A percentile compares a stretch with the other conserved stretches of the same genome.
Conservation (phyloP, 495 filamentous ascomycete genomes). For the Penicillium coffeae region DNA sequence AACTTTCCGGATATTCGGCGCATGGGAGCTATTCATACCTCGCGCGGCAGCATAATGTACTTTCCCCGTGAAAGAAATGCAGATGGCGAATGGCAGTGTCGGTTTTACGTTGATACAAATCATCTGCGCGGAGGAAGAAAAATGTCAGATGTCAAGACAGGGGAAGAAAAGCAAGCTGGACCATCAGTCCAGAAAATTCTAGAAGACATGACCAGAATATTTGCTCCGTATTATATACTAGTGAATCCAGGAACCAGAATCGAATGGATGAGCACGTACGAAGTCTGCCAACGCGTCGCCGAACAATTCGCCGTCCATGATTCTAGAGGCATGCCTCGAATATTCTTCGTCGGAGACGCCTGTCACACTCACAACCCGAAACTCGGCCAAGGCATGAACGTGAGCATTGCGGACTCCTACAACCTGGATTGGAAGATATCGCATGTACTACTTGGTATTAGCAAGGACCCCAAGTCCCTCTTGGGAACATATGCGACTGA, state of each 20-base stretch:
- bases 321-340: neutral
- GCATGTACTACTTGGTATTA: neutral
- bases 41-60: constrained; percentile 24
- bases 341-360: neutral
- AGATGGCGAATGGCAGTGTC: constrained; percentile 49
- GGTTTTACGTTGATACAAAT: constrained; percentile 50
- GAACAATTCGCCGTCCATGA: neutral
- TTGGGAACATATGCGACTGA: neutral
- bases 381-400: neutral
- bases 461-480: neutral
- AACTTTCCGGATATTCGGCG: constrained; percentile 37
- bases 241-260: neutral
- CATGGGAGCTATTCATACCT: constrained; percentile 22
- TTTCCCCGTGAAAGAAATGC: constrained; percentile 31
- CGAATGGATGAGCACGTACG: neutral
- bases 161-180: neutral
- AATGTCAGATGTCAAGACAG: neutral
- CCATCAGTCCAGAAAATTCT: neutral
- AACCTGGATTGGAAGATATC: neutral
- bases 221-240: neutral
- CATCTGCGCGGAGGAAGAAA: neutral
- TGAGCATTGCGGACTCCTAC: neutral
- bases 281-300: neutral
- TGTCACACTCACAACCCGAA: neutral
- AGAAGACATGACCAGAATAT: neutral